Conservation (phyloP, 257 asterid species). For the Plantago major region DNA sequence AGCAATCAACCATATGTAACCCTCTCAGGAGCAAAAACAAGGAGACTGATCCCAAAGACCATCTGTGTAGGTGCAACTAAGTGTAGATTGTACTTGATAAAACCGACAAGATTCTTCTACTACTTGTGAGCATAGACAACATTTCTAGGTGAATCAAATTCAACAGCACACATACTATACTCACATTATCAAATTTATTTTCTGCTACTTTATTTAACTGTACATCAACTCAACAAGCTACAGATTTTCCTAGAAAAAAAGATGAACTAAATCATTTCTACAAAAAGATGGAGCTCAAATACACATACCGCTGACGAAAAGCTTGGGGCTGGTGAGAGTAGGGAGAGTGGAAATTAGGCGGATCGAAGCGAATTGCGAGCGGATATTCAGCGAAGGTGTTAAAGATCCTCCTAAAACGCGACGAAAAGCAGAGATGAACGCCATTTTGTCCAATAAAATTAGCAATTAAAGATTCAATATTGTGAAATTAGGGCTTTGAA, state of each 20-base stretch:
- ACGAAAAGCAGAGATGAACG: constrained; percentile 52
- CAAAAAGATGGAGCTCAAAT: neutral
- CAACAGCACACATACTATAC: too few species aligned
- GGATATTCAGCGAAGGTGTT: constrained; percentile 34
- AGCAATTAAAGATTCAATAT: neutral
- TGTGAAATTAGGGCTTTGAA: neutral
- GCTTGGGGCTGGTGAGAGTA: constrained; percentile 82
- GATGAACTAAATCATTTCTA: neutral
- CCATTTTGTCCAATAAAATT: constrained; percentile 34
- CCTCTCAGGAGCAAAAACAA: too few species aligned
- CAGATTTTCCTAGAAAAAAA: neutral
- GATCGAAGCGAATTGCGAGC: constrained; percentile 44
- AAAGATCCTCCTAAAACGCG: constrained; percentile 48
- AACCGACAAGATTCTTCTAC: too few species aligned
- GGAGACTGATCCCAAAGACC: too few species aligned
- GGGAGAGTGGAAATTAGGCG: constrained; percentile 72
- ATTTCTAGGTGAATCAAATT: too few species aligned
- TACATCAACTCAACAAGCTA: too few species aligned
- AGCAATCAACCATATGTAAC: too few species aligned
- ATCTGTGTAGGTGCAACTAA: too few species aligned
- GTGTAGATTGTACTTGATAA: too few species aligned
- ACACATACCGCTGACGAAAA: constrained; percentile 73
- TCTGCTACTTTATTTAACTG: too few species aligned
- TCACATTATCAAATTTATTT: too few species aligned
- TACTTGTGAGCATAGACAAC: too few species aligned